phyloP scores from a whole-genome alignment of 345 rosid species.

The Linum trigynum region DNA sequence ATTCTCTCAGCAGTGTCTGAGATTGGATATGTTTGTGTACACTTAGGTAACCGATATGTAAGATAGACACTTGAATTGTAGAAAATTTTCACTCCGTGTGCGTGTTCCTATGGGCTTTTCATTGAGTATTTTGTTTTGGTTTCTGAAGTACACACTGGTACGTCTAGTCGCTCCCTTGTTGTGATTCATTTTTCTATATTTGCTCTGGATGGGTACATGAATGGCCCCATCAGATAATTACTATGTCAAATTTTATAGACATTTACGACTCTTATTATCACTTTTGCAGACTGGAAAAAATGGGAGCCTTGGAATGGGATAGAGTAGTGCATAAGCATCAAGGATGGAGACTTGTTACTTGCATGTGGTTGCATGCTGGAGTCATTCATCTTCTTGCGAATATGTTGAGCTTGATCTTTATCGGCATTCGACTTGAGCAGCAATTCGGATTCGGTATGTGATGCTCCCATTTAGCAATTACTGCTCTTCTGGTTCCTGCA shows the following conservation, averaged over 20 bases:
- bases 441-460: conserved; percentile 81
- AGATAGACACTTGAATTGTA: too few species aligned
- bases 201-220: too few species aligned
- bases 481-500: background rate
- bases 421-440: conserved; percentile 90
- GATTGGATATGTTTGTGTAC: background rate
- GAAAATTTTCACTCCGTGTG: too few species aligned
- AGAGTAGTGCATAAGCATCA: conserved; percentile 66
- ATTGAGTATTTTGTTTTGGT: too few species aligned
- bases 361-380: conserved; percentile 97
- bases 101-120: too few species aligned
- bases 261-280: background rate
- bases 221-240: too few species aligned
- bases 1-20: background rate
- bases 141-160: too few species aligned
- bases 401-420: conserved; percentile 73
- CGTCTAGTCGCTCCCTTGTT: too few species aligned
- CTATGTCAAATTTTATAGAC: too few species aligned
- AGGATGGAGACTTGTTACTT: conserved; percentile 79
- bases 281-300: conserved; percentile 57
- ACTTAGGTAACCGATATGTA: too few species aligned
- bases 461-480: conserved; percentile 5
- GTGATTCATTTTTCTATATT: too few species aligned
- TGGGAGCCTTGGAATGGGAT: conserved; percentile 73
- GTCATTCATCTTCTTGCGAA: conserved; percentile 82